A percentile compares a stretch with the other conserved stretches of the same genome.
Conservation (phyloP, 2,329 filamentous ascomycete species). For the Phaeosphaeria sp. region DNA sequence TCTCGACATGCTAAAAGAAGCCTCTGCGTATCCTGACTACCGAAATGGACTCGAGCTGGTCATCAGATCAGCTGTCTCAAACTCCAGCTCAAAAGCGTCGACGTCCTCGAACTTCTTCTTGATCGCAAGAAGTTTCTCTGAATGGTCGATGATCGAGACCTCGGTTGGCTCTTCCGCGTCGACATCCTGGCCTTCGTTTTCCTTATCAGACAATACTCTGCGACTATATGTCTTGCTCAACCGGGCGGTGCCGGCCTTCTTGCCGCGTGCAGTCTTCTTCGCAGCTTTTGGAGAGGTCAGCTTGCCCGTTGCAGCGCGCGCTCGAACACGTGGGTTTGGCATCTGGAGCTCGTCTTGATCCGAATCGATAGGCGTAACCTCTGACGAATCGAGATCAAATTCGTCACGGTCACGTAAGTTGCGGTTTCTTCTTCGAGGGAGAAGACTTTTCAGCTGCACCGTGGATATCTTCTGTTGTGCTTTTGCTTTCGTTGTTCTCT, state of each 20-base stretch:
- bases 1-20: neutral
- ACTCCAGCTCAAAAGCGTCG: conserved; percentile 59
- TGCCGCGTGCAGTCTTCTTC: conserved; percentile 33
- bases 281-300: conserved; percentile 27
- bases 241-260: conserved; percentile 26
- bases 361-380: conserved; percentile 39
- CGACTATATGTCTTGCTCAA: conserved; percentile 42
- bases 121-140: conserved; percentile 50
- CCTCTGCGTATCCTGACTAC: conserved; percentile 6
- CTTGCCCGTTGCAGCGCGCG: conserved; percentile 22
- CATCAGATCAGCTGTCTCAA: conserved; percentile 54
- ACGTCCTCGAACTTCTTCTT: conserved; percentile 58
- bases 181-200: conserved; percentile 44
- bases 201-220: conserved; percentile 51
- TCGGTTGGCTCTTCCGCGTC: conserved; percentile 35
- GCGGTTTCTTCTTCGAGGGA: conserved; percentile 51
- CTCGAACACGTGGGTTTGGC: conserved; percentile 30
- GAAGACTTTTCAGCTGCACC: conserved; percentile 52
- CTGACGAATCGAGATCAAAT: conserved; percentile 51
- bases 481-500: conserved; percentile 25
- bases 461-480: conserved; percentile 49
- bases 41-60: conserved; percentile 52
- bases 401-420: conserved; percentile 39
- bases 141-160: conserved; percentile 33
- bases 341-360: conserved; percentile 53